These are phyloP conservation scores for Sesbania bispinosa DNA, from an alignment of 306 rosid genomes.

Conservation along the genomic window DNA sequence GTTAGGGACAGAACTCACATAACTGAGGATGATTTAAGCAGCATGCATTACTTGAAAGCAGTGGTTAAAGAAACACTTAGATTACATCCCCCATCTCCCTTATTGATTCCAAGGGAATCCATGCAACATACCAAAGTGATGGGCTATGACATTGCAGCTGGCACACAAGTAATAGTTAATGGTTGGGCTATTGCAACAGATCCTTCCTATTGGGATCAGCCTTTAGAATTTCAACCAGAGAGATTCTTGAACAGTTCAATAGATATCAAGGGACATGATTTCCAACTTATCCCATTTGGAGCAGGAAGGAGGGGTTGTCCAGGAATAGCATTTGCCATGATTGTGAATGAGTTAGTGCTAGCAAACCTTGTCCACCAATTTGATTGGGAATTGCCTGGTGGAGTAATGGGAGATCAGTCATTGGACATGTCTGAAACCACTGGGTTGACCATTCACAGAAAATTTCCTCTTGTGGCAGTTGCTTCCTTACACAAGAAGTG, in stretches of 20 bases:
- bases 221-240: too few species aligned
- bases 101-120: conserved; percentile 23
- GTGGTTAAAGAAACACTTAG: too few species aligned
- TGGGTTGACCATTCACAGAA: not conserved
- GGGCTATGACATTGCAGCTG: conserved; percentile 8
- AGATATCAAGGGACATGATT: too few species aligned
- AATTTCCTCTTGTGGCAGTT: not conserved
- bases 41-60: conserved; percentile 11
- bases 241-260: too few species aligned
- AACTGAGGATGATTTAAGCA: conserved; percentile 7
- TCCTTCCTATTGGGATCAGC: too few species aligned
- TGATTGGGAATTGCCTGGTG: conserved; percentile 18
- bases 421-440: not conserved
- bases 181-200: too few species aligned
- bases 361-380: too few species aligned
- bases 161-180: too few species aligned
- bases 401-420: not conserved
- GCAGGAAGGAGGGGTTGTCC: too few species aligned
- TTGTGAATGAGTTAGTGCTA: not conserved
- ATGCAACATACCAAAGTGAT: not conserved
- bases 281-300: too few species aligned
- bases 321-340: conserved; percentile 4
- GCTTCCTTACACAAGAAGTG: not conserved
- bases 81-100: too few species aligned
- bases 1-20: too few species aligned